Evolutionary conservation across 768 basidiomycete genomes (phyloP).

Genomic region (Baorangia bicolor): DNA sequence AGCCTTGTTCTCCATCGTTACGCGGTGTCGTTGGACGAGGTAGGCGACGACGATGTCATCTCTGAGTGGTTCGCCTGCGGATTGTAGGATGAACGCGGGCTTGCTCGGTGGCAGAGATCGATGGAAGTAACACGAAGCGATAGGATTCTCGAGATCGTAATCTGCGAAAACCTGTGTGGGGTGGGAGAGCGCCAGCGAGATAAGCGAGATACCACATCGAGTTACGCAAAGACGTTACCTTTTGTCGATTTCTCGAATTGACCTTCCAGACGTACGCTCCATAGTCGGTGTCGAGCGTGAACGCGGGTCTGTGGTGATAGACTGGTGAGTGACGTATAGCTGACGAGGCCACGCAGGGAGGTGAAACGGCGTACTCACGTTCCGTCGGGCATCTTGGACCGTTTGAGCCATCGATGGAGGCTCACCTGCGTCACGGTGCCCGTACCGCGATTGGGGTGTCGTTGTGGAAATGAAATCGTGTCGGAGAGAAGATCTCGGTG

Average conservation of each 20-base stretch:
- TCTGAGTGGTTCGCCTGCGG: slow-evolving; percentile 24
- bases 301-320: slow-evolving; percentile 12
- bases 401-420: slow-evolving; percentile 30
- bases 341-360: neutral
- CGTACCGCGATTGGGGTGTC: neutral
- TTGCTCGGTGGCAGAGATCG: neutral
- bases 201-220: neutral
- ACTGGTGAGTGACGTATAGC: neutral
- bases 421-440: slow-evolving; percentile 1
- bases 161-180: slow-evolving; percentile 22
- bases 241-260: slow-evolving; percentile 22
- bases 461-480: slow-evolving; percentile 28
- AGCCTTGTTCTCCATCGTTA: slow-evolving; percentile 22
- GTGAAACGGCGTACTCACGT: slow-evolving; percentile 15
- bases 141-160: slow-evolving; percentile 20
- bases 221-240: slow-evolving; percentile 9
- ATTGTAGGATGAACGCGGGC: slow-evolving; percentile 25
- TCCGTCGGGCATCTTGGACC: slow-evolving; percentile 22
- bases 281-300: slow-evolving; percentile 20
- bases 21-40: slow-evolving; percentile 27
- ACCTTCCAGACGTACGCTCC: slow-evolving; percentile 30
- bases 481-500: slow-evolving; percentile 27
- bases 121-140: slow-evolving; percentile 25
- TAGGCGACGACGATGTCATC: slow-evolving; percentile 33
- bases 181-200: neutral